Evolutionary conservation across 2,329 filamentous ascomycete genomes (phyloP).

Genomic region (Alternaria panax): DNA sequence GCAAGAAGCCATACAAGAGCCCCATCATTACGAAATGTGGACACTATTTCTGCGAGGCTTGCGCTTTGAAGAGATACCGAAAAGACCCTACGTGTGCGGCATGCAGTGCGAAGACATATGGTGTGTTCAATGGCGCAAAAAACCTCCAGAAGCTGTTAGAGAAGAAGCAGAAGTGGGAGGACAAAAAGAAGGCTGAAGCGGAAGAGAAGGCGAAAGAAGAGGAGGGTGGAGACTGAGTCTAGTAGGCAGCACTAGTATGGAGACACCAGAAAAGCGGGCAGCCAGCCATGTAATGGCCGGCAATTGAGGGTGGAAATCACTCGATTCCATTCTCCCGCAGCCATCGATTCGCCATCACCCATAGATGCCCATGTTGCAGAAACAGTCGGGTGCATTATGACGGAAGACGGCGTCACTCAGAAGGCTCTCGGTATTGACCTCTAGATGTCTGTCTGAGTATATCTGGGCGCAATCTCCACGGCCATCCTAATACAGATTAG

Average conservation of each 20-base stretch:
- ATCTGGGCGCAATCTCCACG: background rate
- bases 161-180: constrained; percentile 69
- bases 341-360: background rate
- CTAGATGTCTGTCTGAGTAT: background rate
- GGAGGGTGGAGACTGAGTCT: constrained; percentile 26
- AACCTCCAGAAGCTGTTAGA: constrained; percentile 81
- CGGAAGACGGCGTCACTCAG: background rate
- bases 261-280: background rate
- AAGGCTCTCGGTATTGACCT: background rate
- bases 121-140: constrained; percentile 89
- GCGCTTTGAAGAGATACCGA: constrained; percentile 84
- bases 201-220: constrained; percentile 53
- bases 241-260: background rate
- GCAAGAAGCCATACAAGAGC: constrained; percentile 76
- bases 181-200: constrained; percentile 64
- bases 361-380: background rate
- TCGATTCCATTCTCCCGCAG: background rate
- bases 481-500: background rate
- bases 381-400: background rate
- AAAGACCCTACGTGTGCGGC: constrained; percentile 87
- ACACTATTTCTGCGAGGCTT: constrained; percentile 94
- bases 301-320: background rate
- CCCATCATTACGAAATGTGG: constrained; percentile 90
- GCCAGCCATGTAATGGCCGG: background rate
- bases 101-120: constrained; percentile 83